These are phyloP conservation scores for Trypanosoma boissoni DNA, from an alignment of 208 protist species.

Conservation along the genomic window DNA sequence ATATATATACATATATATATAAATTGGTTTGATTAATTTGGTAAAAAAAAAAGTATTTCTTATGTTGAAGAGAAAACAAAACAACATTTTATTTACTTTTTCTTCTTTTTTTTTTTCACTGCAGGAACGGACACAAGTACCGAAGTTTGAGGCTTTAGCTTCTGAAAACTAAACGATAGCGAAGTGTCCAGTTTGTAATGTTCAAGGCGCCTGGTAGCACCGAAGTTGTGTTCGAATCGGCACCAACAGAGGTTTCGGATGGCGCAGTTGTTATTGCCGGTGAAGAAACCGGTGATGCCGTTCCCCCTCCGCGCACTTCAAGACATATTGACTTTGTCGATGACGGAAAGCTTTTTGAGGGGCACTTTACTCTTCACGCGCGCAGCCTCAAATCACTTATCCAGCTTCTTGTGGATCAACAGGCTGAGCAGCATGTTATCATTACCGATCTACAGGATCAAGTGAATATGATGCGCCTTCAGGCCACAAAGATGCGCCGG, in stretches of 20 bases:
- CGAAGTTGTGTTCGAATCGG: conserved; percentile 24
- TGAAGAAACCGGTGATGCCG: conserved; percentile 25
- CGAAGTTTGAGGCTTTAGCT: too few relatives aligned
- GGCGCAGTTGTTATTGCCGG: conserved; percentile 14
- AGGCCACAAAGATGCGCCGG: conserved; percentile 29
- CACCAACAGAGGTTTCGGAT: conserved; percentile 14
- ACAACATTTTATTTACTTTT: neutral
- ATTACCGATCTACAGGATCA: conserved; percentile 83
- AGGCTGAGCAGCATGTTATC: conserved; percentile 73
- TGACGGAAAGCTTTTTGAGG: conserved; percentile 89
- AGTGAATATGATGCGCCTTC: conserved; percentile 49
- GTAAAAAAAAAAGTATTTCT: neutral
- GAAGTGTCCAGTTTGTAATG: neutral
- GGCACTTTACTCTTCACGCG: conserved; percentile 85
- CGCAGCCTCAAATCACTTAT: conserved; percentile 78
- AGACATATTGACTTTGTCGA: conserved; percentile 68
- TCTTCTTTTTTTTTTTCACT: too few relatives aligned
- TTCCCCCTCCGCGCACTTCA: conserved; percentile 20
- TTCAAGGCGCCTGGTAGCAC: conserved; percentile 13
- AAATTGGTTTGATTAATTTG: neutral
- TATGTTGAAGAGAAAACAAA: neutral
- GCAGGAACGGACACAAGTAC: too few relatives aligned
- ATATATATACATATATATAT: neutral
- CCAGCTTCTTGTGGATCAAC: conserved; percentile 66
- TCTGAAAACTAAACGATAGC: neutral